These are phyloP conservation scores for Potentilla sterilis DNA, from an alignment of 306 rosid species.

Conservation along the genomic window DNA sequence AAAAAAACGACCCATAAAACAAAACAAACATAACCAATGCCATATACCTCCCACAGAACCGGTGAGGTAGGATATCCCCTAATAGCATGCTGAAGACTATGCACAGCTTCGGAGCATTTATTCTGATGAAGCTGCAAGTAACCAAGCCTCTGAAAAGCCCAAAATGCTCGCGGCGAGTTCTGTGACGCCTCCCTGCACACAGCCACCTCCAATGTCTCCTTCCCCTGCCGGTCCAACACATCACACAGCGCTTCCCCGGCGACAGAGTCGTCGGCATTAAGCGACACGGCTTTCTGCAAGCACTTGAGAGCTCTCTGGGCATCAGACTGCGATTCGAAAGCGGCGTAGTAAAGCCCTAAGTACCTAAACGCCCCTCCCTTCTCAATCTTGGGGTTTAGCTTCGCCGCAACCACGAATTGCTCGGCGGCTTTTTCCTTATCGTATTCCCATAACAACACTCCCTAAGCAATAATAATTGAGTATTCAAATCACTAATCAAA, in stretches of 20 bases:
- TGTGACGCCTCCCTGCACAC: slow-evolving; percentile 67
- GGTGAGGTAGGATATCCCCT: slow-evolving; percentile 79
- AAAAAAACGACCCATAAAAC: not conserved
- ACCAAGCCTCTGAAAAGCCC: slow-evolving; percentile 92
- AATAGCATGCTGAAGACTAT: slow-evolving; percentile 84
- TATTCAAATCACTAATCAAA: not conserved
- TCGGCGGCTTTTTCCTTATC: slow-evolving; percentile 60
- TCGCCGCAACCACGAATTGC: slow-evolving; percentile 67
- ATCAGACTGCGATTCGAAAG: slow-evolving; percentile 29
- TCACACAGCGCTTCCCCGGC: slow-evolving; percentile 80
- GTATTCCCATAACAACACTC: slow-evolving; percentile 59
- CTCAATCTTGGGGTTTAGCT: slow-evolving; percentile 62
- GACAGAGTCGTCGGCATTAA: slow-evolving; percentile 60
- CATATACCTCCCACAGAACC: slow-evolving; percentile 75
- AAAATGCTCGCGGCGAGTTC: slow-evolving; percentile 78
- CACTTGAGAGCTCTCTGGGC: slow-evolving; percentile 69
- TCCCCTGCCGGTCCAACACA: slow-evolving; percentile 67
- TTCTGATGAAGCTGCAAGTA: slow-evolving; percentile 68
- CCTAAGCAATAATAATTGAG: slow-evolving; percentile 35
- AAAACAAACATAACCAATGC: not conserved
- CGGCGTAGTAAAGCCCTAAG: slow-evolving; percentile 61
- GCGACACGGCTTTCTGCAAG: slow-evolving; percentile 71
- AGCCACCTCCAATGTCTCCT: slow-evolving; percentile 63
- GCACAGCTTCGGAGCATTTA: slow-evolving; percentile 80
- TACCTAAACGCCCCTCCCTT: slow-evolving; percentile 68